These are phyloP conservation scores for Chondrus crispus DNA, from an alignment of 23 red algal genomes.

Conservation along the genomic window DNA sequence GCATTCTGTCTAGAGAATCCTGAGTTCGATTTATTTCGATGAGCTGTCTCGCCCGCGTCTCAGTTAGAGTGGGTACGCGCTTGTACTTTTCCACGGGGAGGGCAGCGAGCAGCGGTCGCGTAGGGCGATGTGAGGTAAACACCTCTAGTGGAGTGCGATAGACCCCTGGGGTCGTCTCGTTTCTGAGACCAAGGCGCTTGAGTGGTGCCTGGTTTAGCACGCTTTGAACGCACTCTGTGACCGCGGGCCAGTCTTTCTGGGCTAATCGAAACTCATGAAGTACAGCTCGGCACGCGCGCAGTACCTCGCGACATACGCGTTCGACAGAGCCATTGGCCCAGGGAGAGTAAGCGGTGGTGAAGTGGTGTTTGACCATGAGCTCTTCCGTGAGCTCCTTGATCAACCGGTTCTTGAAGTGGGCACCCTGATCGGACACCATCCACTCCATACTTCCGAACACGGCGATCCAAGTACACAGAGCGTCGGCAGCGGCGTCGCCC, in stretches of 20 bases:
- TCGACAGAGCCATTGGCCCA: slow-evolving; percentile 44
- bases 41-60: background rate
- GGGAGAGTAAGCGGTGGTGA: slow-evolving; percentile 28
- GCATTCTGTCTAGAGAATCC: background rate
- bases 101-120: background rate
- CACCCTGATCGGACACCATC: background rate
- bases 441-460: background rate
- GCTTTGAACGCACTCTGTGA: background rate
- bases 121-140: background rate
- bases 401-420: background rate
- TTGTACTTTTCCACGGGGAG: background rate
- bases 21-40: background rate
- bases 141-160: background rate
- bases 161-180: background rate
- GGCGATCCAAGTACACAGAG: slow-evolving; percentile 4
- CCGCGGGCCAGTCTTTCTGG: background rate
- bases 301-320: background rate
- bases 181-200: background rate
- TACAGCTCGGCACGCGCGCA: background rate
- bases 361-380: slow-evolving; percentile 12
- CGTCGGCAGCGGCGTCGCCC: background rate
- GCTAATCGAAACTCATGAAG: slow-evolving; percentile 1
- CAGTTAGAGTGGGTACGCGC: background rate
- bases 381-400: background rate
- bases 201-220: background rate